A percentile compares a stretch with the other conserved stretches of the same genome.
Conservation (phyloP, 1,284 basidiomycete genomes). For the Macrocystidia cucumis region DNA sequence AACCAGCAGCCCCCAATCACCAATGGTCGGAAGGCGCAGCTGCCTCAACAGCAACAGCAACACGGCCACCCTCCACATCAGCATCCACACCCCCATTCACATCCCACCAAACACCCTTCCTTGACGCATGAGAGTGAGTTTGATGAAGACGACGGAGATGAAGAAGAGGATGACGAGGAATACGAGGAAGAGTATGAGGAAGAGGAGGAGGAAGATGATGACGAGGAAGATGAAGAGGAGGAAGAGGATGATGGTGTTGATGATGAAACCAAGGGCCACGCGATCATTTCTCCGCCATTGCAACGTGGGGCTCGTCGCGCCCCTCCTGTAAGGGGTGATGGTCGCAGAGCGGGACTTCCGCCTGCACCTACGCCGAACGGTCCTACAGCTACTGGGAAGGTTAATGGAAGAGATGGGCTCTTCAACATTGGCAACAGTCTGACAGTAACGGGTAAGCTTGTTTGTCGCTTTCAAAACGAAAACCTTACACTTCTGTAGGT, state of each 20-base stretch:
- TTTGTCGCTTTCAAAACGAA: constrained; percentile 2
- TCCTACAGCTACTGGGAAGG: constrained; percentile 23
- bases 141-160: constrained; percentile 55
- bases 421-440: constrained; percentile 76
- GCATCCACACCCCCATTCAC: constrained; percentile 15
- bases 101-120: background rate
- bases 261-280: constrained; percentile 9
- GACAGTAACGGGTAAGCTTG: constrained; percentile 72
- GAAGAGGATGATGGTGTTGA: constrained; percentile 12
- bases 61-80: constrained; percentile 13
- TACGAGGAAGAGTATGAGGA: constrained; percentile 35
- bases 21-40: constrained; percentile 39
- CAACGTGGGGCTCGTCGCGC: background rate
- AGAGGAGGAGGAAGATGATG: constrained; percentile 51
- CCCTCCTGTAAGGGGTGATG: background rate
- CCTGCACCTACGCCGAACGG: constrained; percentile 14
- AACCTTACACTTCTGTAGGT: constrained; percentile 21
- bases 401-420: constrained; percentile 47
- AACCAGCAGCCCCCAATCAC: constrained; percentile 19
- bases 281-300: background rate
- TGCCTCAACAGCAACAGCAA: constrained; percentile 15
- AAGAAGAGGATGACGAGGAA: constrained; percentile 53
- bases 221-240: constrained; percentile 29
- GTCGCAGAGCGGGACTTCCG: background rate
- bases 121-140: constrained; percentile 46